Percentiles rank a stretch among this genome's conserved stretches.
These are phyloP conservation scores for Rhizopus stolonifer DNA, from an alignment of 371 early-diverging fungal species.

Conservation along the genomic window DNA sequence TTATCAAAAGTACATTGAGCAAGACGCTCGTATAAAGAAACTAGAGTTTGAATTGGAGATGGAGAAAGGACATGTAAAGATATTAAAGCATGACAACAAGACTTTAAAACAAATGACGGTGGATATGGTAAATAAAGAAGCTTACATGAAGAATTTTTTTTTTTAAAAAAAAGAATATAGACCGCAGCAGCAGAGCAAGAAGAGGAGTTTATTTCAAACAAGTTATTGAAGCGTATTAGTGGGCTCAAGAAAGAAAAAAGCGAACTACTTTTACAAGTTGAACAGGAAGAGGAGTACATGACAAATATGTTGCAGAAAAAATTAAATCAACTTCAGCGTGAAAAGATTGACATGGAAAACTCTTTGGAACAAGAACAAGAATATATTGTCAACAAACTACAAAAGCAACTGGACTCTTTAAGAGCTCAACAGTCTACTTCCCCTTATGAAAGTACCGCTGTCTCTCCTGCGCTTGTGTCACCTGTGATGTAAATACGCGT, in stretches of 20 bases:
- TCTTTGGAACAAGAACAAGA: constrained; percentile 85
- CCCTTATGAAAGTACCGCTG: constrained; percentile 19
- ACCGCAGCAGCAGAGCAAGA: constrained; percentile 68
- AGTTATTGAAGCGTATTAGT: constrained; percentile 63
- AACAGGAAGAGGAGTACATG: constrained; percentile 75
- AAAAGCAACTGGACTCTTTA: constrained; percentile 60
- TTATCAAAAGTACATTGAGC: constrained; percentile 38
- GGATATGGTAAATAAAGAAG: constrained; percentile 49
- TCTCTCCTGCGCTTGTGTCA: neutral
- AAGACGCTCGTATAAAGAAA: constrained; percentile 54
- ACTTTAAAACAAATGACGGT: constrained; percentile 60
- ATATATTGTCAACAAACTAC: constrained; percentile 73
- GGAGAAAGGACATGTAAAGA: constrained; percentile 69
- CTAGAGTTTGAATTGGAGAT: constrained; percentile 67
- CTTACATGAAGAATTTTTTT: too few relatives aligned
- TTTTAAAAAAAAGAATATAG: too few relatives aligned
- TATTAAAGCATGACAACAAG: constrained; percentile 67
- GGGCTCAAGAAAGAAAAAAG: constrained; percentile 73
- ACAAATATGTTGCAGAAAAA: constrained; percentile 77
- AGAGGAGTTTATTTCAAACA: constrained; percentile 72
- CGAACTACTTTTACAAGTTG: constrained; percentile 64
- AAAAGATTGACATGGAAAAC: constrained; percentile 81
- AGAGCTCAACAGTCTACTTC: constrained; percentile 50
- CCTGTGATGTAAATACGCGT: constrained; percentile 1
- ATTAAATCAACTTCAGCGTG: constrained; percentile 72